Evolutionary conservation across 768 basidiomycete genomes (phyloP).

Genomic region (Cubamyces sp.): DNA sequence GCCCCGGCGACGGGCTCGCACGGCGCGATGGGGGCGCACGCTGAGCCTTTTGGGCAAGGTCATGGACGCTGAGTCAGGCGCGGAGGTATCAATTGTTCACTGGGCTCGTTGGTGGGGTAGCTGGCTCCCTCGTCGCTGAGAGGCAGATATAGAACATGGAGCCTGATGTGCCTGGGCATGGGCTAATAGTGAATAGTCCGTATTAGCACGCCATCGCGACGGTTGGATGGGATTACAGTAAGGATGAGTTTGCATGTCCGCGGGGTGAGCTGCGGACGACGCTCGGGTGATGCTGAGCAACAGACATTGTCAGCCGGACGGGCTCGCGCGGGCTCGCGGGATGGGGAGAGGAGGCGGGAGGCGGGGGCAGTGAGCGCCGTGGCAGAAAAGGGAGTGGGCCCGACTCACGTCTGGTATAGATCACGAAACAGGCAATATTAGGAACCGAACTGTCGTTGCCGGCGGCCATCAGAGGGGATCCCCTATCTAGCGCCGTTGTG

Average conservation of each 20-base stretch:
- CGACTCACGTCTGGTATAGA: conserved; percentile 8
- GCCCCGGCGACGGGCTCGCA: conserved; percentile 1
- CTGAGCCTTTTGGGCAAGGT: not conserved
- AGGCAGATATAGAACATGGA: not conserved
- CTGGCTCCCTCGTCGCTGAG: not conserved
- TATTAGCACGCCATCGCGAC: not conserved
- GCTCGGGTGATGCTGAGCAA: not conserved
- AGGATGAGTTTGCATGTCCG: not conserved
- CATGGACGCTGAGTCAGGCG: conserved; percentile 9
- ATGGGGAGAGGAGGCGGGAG: not conserved
- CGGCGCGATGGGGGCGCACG: not conserved
- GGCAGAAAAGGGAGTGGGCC: conserved; percentile 4
- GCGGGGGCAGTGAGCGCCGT: not conserved
- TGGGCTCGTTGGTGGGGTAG: no score
- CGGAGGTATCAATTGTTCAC: no score
- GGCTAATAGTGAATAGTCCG: not conserved
- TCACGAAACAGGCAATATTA: not conserved
- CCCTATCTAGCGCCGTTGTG: not conserved
- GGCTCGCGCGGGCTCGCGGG: not conserved
- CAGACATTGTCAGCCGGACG: not conserved
- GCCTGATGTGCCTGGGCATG: not conserved
- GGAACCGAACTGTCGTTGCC: not conserved
- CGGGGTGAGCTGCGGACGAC: not conserved
- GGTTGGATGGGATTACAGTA: not conserved
- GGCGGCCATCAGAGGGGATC: conserved; percentile 6